These are phyloP conservation scores for Podospora conica DNA, from an alignment of 495 filamentous ascomycete species.

Conservation along the genomic window DNA sequence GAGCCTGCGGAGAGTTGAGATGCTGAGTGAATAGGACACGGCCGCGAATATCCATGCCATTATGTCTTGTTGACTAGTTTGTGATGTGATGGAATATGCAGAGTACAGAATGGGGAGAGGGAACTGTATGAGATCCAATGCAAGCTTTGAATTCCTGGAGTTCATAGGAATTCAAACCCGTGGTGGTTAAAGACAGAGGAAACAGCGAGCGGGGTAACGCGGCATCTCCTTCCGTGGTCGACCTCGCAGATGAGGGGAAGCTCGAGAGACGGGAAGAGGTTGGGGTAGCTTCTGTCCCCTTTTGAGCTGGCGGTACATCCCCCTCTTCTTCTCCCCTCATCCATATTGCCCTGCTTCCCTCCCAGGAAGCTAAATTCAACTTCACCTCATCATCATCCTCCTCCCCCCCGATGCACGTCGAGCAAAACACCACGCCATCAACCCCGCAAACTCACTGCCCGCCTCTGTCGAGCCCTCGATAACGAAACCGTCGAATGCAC, in stretches of 20 bases:
- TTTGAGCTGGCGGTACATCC: not conserved
- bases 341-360: not conserved
- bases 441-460: not conserved
- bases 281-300: slow-evolving; percentile 7
- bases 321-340: not conserved
- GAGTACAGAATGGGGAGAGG: not conserved
- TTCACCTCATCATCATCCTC: slow-evolving; percentile 10
- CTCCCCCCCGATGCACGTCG: not conserved
- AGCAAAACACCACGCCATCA: not conserved
- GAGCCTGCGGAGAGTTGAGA: not conserved
- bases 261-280: not conserved
- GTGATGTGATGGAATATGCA: not conserved
- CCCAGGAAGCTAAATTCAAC: slow-evolving; percentile 10
- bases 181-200: not conserved
- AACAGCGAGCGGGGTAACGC: not conserved
- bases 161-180: not conserved
- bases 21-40: not conserved
- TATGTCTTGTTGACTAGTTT: not conserved
- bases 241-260: slow-evolving; percentile 12
- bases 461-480: not conserved
- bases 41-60: not conserved
- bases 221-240: not conserved
- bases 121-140: not conserved
- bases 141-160: not conserved
- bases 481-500: not conserved